These are phyloP conservation scores for Solanum hybrid DNA, from an alignment of 305 asterid species.

Conservation along the genomic window DNA sequence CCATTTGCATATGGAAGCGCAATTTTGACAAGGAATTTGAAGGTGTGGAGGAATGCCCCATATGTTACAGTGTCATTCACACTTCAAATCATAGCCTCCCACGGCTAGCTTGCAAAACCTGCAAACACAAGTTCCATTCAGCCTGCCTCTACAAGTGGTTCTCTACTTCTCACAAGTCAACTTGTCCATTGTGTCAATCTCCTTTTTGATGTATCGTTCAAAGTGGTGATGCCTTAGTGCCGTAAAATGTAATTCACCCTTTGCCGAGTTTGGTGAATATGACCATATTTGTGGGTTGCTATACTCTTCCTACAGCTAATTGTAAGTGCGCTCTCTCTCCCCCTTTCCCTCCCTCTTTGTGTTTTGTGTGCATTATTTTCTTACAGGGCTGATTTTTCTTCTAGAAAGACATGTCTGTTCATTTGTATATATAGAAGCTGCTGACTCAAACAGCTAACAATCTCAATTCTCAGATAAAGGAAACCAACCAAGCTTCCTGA, in stretches of 20 bases:
- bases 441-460: not conserved
- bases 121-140: conserved; percentile 94
- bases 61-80: conserved; percentile 93
- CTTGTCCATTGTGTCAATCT: conserved; percentile 95
- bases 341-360: not conserved
- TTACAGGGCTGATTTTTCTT: not conserved
- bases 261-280: not conserved
- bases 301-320: not conserved
- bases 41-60: conserved; percentile 98
- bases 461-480: not conserved
- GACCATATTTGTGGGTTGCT: not conserved
- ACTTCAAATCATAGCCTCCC: conserved; percentile 89
- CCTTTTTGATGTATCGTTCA: conserved; percentile 48
- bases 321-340: not conserved
- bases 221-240: not conserved
- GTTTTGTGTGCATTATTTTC: not conserved
- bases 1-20: conserved; percentile 87
- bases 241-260: not conserved
- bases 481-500: not conserved
- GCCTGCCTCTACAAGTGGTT: conserved; percentile 98
- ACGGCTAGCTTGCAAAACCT: conserved; percentile 94
- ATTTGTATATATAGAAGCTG: not conserved
- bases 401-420: not conserved
- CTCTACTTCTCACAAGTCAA: conserved; percentile 94
- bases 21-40: conserved; percentile 95